Conservation (phyloP, 768 basidiomycete genomes). For the Leucosporidium creatinivorum region DNA sequence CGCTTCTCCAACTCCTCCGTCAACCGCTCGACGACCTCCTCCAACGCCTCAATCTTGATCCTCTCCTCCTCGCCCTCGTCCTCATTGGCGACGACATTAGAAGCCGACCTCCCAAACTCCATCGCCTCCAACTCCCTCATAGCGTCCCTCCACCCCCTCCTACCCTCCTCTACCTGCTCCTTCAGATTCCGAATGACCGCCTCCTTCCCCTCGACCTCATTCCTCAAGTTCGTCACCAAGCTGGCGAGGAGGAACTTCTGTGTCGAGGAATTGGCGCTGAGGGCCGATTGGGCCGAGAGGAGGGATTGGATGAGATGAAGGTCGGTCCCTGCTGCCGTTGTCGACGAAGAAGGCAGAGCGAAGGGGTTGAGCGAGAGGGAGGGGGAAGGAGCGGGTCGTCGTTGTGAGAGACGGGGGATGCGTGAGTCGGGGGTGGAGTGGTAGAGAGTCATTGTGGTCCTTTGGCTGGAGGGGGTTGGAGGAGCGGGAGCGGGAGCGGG, state of each 20-base stretch:
- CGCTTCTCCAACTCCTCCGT: conserved; percentile 31
- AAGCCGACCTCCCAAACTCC: neutral
- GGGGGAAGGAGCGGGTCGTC: conserved; percentile 1
- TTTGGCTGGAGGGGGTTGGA: neutral
- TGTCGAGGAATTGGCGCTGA: conserved; percentile 6
- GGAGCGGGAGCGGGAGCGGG: neutral
- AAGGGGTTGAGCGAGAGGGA: conserved; percentile 1
- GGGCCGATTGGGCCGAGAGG: conserved; percentile 20
- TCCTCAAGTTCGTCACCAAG: conserved; percentile 20
- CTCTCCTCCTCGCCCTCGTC: neutral
- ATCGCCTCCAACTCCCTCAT: neutral
- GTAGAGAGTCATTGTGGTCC: conserved; percentile 3
- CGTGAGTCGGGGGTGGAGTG: conserved; percentile 13
- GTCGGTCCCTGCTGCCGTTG: neutral
- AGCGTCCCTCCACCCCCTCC: neutral
- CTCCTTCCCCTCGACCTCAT: conserved; percentile 24
- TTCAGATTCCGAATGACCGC: conserved; percentile 11
- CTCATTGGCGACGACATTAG: neutral
- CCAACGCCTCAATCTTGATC: conserved; percentile 17
- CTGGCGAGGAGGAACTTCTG: conserved; percentile 19
- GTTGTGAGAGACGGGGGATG: conserved; percentile 6
- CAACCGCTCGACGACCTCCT: conserved; percentile 19
- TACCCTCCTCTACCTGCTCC: conserved; percentile 7
- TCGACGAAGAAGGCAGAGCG: neutral
- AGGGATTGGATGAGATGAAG: conserved; percentile 16